Evolutionary conservation across 2,329 filamentous ascomycete species (phyloP).

Genomic region (Fonsecaea multimorphosa): DNA sequence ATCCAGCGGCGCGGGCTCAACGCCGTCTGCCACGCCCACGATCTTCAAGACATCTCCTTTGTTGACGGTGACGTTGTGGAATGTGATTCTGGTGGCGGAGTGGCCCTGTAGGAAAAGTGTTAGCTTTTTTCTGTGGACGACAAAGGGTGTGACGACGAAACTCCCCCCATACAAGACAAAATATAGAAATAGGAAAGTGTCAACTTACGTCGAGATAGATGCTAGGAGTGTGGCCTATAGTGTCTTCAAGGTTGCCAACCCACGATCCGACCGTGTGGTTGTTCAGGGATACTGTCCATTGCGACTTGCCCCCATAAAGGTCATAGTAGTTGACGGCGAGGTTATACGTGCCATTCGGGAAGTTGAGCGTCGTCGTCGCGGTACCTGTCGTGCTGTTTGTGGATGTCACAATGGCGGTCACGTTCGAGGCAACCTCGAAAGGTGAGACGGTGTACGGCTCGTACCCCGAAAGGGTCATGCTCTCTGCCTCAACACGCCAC

Average conservation of each 20-base stretch:
- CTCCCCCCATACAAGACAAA: background rate
- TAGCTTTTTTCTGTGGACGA: background rate
- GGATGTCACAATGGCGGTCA: slow-evolving; percentile 61
- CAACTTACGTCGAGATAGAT: slow-evolving; percentile 9
- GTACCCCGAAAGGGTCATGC: slow-evolving; percentile 68
- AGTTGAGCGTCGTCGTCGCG: slow-evolving; percentile 55
- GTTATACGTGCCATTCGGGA: slow-evolving; percentile 63
- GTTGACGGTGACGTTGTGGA: slow-evolving; percentile 56
- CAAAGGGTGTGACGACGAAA: background rate
- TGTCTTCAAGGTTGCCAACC: slow-evolving; percentile 65
- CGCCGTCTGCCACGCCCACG: slow-evolving; percentile 63
- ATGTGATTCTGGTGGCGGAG: slow-evolving; percentile 68
- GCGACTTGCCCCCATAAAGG: slow-evolving; percentile 62
- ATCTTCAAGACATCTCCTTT: slow-evolving; percentile 62
- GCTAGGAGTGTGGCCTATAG: slow-evolving; percentile 61
- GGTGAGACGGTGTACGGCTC: slow-evolving; percentile 60
- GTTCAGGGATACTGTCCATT: slow-evolving; percentile 63
- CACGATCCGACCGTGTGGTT: slow-evolving; percentile 61
- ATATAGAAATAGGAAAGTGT: background rate
- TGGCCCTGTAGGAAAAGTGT: slow-evolving; percentile 65
- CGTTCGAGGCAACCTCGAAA: slow-evolving; percentile 65
- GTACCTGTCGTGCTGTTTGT: slow-evolving; percentile 60
- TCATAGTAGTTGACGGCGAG: slow-evolving; percentile 72
- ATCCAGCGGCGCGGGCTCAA: slow-evolving; percentile 70
- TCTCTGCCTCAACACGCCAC: slow-evolving; percentile 72